A percentile compares a stretch with the other conserved stretches of the same genome.
phyloP scores from a whole-genome alignment of 306 rosid species.

The Geum urbanum region DNA sequence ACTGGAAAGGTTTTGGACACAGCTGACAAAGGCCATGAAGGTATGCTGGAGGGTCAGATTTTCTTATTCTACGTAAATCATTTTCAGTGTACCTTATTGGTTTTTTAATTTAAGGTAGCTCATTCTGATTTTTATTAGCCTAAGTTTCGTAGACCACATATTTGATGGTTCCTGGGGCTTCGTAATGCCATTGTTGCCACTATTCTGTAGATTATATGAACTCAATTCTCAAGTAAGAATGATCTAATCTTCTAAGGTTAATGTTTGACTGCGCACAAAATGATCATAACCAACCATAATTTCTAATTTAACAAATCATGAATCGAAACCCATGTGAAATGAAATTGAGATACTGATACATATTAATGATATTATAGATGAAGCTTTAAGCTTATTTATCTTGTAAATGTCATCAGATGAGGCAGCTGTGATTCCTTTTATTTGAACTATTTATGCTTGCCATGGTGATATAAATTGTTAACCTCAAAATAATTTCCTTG shows the following conservation, averaged over 20 bases:
- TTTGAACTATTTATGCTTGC: background rate
- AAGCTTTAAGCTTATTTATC: background rate
- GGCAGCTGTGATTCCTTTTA: background rate
- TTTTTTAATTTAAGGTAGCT: background rate
- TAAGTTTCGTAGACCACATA: background rate
- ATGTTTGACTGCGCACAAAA: background rate
- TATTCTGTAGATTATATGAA: background rate
- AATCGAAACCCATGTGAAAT: too few species aligned
- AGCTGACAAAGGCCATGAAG: slow-evolving; percentile 92
- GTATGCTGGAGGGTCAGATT: slow-evolving; percentile 36
- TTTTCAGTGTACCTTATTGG: background rate
- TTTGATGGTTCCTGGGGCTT: background rate
- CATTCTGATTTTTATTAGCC: background rate
- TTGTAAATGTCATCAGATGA: background rate
- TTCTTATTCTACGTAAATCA: background rate
- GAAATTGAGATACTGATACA: too few species aligned
- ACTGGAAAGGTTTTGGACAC: slow-evolving; percentile 86
- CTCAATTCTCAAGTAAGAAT: background rate
- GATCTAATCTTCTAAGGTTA: background rate
- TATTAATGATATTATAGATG: background rate
- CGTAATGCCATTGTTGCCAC: background rate
- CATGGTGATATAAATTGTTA: background rate
- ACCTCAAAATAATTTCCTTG: background rate
- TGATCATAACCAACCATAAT: background rate
- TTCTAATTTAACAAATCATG: background rate